Conservation (phyloP, 2,329 filamentous ascomycete genomes). For the Ceratocystis destructans region DNA sequence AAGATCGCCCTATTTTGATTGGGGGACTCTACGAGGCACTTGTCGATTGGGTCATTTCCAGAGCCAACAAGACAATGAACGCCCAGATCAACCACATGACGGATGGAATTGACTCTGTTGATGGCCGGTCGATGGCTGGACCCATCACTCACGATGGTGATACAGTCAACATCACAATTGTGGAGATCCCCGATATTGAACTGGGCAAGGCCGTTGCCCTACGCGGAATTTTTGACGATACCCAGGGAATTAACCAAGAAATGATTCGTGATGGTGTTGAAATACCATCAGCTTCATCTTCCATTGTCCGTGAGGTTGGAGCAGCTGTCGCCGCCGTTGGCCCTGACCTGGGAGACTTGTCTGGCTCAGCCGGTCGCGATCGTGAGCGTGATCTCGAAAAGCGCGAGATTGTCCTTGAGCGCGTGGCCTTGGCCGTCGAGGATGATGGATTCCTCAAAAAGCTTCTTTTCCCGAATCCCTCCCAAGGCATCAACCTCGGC, state of each 20-base stretch:
- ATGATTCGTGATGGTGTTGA: conserved; percentile 92
- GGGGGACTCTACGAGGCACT: conserved; percentile 83
- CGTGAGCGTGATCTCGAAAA: conserved; percentile 68
- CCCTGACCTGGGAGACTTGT: conserved; percentile 63
- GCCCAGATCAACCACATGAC: conserved; percentile 55
- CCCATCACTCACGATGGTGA: conserved; percentile 49
- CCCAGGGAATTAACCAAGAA: conserved; percentile 83
- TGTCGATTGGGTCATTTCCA: conserved; percentile 84
- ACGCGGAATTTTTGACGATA: conserved; percentile 84
- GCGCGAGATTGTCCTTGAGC: conserved; percentile 72
- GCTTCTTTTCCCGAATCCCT: conserved; percentile 63
- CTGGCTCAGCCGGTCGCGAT: conserved; percentile 52
- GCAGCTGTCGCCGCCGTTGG: conserved; percentile 63
- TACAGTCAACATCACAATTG: conserved; percentile 74
- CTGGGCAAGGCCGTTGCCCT: conserved; percentile 81
- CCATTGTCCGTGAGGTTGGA: conserved; percentile 76
- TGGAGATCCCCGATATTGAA: conserved; percentile 68
- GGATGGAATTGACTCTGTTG: conserved; percentile 53
- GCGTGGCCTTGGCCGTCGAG: conserved; percentile 68
- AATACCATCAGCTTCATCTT: conserved; percentile 59
- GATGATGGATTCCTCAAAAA: conserved; percentile 70
- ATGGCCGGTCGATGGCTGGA: conserved; percentile 38
- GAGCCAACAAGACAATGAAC: conserved; percentile 75
- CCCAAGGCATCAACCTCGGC: conserved; percentile 68
- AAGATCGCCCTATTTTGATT: conserved; percentile 71